Percentiles rank a stretch among this genome's conserved stretches.
phyloP scores from a whole-genome alignment of 2,329 filamentous ascomycete genomes.

The Penicillium sp. region DNA sequence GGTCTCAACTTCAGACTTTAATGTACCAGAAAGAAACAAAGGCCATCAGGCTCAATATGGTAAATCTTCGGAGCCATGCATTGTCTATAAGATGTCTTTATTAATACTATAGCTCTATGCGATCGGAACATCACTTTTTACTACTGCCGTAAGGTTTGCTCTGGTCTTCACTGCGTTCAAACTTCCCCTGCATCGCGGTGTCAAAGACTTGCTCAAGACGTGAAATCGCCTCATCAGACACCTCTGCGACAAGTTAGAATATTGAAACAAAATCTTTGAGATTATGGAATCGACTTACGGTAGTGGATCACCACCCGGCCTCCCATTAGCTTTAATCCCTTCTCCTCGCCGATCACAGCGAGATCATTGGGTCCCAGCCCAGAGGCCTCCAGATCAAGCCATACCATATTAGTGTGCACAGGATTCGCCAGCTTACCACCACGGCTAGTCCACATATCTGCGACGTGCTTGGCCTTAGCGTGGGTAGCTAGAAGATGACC shows the following conservation, averaged over 20 bases:
- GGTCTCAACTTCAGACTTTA: too few relatives aligned
- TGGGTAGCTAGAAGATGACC: constrained; percentile 65
- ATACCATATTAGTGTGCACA: constrained; percentile 90
- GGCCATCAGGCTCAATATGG: neutral
- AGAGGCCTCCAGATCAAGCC: constrained; percentile 70
- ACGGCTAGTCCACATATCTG: constrained; percentile 64
- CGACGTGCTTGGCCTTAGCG: constrained; percentile 62
- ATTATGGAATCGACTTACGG: constrained; percentile 45
- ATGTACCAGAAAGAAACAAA: neutral
- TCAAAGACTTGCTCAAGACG: constrained; percentile 60
- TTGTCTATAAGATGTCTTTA: neutral
- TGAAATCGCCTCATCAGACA: constrained; percentile 64
- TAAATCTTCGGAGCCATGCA: neutral
- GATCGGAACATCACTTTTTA: constrained; percentile 8
- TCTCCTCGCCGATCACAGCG: constrained; percentile 55
- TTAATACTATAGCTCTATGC: neutral
- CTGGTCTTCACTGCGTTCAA: constrained; percentile 31
- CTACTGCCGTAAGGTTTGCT: constrained; percentile 38
- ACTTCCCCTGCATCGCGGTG: constrained; percentile 34
- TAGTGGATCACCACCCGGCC: constrained; percentile 69
- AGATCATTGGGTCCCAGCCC: constrained; percentile 56
- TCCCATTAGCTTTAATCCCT: constrained; percentile 59
- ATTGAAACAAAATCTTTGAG: neutral
- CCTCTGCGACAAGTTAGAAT: constrained; percentile 49
- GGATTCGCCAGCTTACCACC: constrained; percentile 70